Percentiles rank a stretch among this genome's conserved stretches.
These are phyloP conservation scores for Hydrangea macrophylla DNA, from an alignment of 148 eudicot species.

Conservation along the genomic window DNA sequence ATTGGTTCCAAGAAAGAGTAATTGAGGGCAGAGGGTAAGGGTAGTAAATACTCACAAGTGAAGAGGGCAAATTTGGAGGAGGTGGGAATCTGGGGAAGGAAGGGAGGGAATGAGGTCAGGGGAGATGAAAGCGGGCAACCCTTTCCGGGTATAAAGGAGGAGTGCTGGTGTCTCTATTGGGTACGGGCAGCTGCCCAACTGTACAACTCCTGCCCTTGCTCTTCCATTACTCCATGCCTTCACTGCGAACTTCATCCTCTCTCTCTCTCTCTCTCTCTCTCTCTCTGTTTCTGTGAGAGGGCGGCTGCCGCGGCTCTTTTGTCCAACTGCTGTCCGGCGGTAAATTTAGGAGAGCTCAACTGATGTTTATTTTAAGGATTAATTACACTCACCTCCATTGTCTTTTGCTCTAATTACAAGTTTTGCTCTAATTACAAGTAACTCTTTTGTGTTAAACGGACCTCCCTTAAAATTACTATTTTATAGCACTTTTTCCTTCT, in stretches of 20 bases:
- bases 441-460: no score
- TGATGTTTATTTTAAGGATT: no score
- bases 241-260: conserved; percentile 41
- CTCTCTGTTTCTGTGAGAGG: neutral
- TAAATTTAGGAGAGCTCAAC: no score
- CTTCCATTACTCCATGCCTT: conserved; percentile 40
- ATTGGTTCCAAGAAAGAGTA: neutral
- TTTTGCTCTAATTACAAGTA: no score
- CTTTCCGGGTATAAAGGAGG: conserved; percentile 53
- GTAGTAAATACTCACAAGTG: conserved; percentile 53
- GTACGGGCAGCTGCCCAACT: conserved; percentile 20
- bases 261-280: conserved; percentile 14
- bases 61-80: conserved; percentile 72
- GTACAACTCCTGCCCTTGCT: conserved; percentile 39
- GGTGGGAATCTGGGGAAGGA: conserved; percentile 55
- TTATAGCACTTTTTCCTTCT: no score
- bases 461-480: no score
- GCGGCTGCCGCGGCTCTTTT: neutral
- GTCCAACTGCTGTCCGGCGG: neutral
- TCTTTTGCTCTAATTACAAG: no score
- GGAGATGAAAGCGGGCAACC: conserved; percentile 58
- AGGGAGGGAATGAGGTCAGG: conserved; percentile 69
- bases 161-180: conserved; percentile 47
- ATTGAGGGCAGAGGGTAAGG: no score
- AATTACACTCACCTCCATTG: no score